Conservation (phyloP, 2,329 filamentous ascomycete species). For the Aspergillus fijiensis region DNA sequence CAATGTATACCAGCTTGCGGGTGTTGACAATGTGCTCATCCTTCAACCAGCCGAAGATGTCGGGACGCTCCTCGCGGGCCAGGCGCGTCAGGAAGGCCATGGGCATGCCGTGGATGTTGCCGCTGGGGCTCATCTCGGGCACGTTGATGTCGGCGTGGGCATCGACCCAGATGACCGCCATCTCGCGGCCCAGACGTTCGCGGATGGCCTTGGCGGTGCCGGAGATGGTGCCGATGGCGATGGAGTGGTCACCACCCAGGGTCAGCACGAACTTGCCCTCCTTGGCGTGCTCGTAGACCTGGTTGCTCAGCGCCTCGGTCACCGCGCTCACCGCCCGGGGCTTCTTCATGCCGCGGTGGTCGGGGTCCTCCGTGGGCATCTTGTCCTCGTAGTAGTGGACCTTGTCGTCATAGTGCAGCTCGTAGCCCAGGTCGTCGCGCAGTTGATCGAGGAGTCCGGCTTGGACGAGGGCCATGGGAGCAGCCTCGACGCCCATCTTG, state of each 20-base stretch:
- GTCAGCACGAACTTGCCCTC: conserved; percentile 86
- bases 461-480: conserved; percentile 83
- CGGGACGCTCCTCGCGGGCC: conserved; percentile 70
- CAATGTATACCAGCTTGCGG: conserved; percentile 95
- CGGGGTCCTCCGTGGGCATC: conserved; percentile 68
- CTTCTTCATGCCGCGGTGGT: conserved; percentile 92
- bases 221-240: conserved; percentile 89
- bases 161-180: conserved; percentile 98
- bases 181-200: conserved; percentile 76
- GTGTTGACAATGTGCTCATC: conserved; percentile 60
- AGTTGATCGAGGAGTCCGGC: conserved; percentile 83
- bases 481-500: conserved; percentile 89
- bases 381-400: conserved; percentile 81
- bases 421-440: conserved; percentile 81
- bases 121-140: conserved; percentile 82
- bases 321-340: conserved; percentile 82
- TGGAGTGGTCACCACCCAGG: conserved; percentile 91
- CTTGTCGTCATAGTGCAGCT: conserved; percentile 75
- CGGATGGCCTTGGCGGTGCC: conserved; percentile 83
- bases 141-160: conserved; percentile 98
- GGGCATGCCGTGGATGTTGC: conserved; percentile 98
- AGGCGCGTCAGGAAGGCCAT: conserved; percentile 87
- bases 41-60: conserved; percentile 87
- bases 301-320: conserved; percentile 72
- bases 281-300: conserved; percentile 83